phyloP scores from a whole-genome alignment of 495 filamentous ascomycete species.

The Neurospora africana region DNA sequence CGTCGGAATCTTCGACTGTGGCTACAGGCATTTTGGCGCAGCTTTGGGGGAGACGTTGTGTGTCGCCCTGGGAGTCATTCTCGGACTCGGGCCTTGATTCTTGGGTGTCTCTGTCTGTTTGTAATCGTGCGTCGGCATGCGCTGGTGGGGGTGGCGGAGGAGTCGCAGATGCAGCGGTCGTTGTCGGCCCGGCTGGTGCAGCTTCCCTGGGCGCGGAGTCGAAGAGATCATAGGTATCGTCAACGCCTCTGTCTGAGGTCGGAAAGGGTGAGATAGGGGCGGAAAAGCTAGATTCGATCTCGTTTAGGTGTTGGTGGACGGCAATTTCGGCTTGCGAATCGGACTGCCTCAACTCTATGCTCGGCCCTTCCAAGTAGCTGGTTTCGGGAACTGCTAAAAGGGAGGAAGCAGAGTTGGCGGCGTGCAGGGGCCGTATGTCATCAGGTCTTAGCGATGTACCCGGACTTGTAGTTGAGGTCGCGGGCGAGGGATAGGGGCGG shows the following conservation, averaged over 20 bases:
- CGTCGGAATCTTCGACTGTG: conserved; percentile 9
- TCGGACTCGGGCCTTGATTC: background rate
- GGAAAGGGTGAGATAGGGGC: conserved; percentile 41
- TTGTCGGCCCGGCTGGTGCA: background rate
- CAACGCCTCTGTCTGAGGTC: conserved; percentile 32
- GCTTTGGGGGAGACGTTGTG: background rate
- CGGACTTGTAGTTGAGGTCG: conserved; percentile 4
- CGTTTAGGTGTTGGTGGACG: conserved; percentile 54
- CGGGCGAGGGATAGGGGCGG: conserved; percentile 4
- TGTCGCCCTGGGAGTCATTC: background rate
- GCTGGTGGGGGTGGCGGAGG: background rate
- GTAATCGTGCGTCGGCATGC: conserved; percentile 1
- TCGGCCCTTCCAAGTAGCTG: conserved; percentile 35
- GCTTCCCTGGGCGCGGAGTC: conserved; percentile 34
- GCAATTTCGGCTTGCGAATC: conserved; percentile 38
- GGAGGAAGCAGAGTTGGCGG: conserved; percentile 3
- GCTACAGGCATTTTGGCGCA: background rate
- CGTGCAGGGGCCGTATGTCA: conserved; percentile 17
- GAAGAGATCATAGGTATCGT: conserved; percentile 55
- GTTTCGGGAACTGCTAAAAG: conserved; percentile 18
- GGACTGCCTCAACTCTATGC: conserved; percentile 24
- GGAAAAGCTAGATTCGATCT: conserved; percentile 81
- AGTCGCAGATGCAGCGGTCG: conserved; percentile 1
- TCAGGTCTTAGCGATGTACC: conserved; percentile 9
- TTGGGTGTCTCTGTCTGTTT: background rate